Base-by-base conservation (phyloP, 2,329 filamentous ascomycete genomes). In the Leptodontidium sp. region DNA sequence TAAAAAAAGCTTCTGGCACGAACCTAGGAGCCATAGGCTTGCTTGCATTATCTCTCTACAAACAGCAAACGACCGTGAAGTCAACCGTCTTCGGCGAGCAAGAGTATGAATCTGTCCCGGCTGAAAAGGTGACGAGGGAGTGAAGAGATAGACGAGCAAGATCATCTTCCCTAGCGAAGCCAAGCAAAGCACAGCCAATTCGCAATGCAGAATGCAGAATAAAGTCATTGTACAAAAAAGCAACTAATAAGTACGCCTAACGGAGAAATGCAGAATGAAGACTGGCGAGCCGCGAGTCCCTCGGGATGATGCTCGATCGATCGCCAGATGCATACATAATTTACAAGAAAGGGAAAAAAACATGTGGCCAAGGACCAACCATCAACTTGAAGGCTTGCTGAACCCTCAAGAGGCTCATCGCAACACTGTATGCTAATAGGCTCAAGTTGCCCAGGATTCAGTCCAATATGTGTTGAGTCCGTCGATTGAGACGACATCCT, bases 341-440 rank as follows among this genome's bases (percentile, higher is more conserved):
- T 35, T 45, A 64, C 61, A 55, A 64, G 35, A 47, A 38, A 52
- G 50, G 29, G 14, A 59, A 66, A 24, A 59, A 66, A 62, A 61
- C 55, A 38, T 29, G 17, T 65, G 53, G 43, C 64, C 40, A 49
- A 47, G 66, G 61, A 65, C 61, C 65, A 72, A 73, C 71, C 71
- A 68, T 73, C 74, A 68, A 77, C 73, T 75, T 73, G 75, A 74
- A 75, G 73, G 74, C 65, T 73, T 67, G 62, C 38, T 55, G 55
- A 68, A 50, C 58, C 63, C 59, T 59, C 61, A 59, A 63, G 64
- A 71, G 65, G 66, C 68, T 70, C 63, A 21, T 66, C 72, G 70
- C 71, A 76, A 75, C 59, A 75, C 74, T 76, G 71, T 58, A 66
- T 71, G 69, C 68, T 40, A 64, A 52, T 63, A 61, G 67, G 66